Evolutionary conservation across 345 rosid species (phyloP).

Genomic region (Turritis glabra): DNA sequence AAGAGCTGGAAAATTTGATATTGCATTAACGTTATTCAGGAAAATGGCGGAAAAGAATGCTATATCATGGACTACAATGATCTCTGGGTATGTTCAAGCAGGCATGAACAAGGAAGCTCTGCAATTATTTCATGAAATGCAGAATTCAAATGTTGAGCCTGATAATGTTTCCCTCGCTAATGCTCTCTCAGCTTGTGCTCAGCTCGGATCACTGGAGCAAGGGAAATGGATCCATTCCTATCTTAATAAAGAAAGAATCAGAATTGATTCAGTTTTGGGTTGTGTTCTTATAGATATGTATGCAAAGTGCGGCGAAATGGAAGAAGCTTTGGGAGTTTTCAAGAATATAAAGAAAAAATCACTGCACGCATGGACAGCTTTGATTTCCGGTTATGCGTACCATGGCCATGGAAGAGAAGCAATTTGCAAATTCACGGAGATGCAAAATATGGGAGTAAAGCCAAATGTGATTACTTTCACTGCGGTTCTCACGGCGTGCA

Average conservation of each 20-base stretch:
- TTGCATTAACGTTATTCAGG: slow-evolving; percentile 46
- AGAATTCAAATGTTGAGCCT: slow-evolving; percentile 54
- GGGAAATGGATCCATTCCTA: slow-evolving; percentile 81
- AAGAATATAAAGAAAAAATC: slow-evolving; percentile 40
- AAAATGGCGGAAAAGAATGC: slow-evolving; percentile 49
- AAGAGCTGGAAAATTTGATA: slow-evolving; percentile 47
- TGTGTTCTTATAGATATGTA: slow-evolving; percentile 74
- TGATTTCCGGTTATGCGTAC: slow-evolving; percentile 62
- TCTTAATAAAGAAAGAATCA: slow-evolving; percentile 29
- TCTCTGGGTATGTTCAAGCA: slow-evolving; percentile 59
- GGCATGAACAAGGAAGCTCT: slow-evolving; percentile 70
- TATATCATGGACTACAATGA: slow-evolving; percentile 69
- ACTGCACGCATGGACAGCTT: slow-evolving; percentile 64
- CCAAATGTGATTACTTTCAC: slow-evolving; percentile 71
- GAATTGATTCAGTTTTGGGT: slow-evolving; percentile 48
- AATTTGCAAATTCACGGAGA: slow-evolving; percentile 47
- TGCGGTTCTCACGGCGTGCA: slow-evolving; percentile 70
- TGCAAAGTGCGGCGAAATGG: slow-evolving; percentile 67
- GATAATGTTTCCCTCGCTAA: slow-evolving; percentile 55
- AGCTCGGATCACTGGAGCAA: slow-evolving; percentile 72
- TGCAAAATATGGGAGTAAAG: slow-evolving; percentile 58
- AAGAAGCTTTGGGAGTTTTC: slow-evolving; percentile 55
- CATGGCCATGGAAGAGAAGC: slow-evolving; percentile 72
- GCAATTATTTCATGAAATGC: slow-evolving; percentile 63
- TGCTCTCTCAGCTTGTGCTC: slow-evolving; percentile 68